Percentiles rank a stretch among this genome's conserved stretches.
Conservation (phyloP, 106 monocot species). For the Allium fistulosum region DNA sequence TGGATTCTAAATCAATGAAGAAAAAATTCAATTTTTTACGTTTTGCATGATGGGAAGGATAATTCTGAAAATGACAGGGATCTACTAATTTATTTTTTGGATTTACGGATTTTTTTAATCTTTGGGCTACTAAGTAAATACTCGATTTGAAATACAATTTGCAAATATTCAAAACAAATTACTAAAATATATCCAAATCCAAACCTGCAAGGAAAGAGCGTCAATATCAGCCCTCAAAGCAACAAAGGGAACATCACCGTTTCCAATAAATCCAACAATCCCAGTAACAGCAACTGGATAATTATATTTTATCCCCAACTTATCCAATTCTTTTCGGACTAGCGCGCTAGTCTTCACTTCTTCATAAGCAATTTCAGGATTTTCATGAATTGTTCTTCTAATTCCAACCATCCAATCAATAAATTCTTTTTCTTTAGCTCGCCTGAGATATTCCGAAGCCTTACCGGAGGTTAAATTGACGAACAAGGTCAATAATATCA, state of each 20-base stretch:
- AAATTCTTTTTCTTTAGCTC: background rate
- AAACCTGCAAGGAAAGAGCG: conserved; percentile 28
- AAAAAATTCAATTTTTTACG: no score
- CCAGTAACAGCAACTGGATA: conserved; percentile 25
- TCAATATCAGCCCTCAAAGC: conserved; percentile 29
- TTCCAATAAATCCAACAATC: conserved; percentile 14
- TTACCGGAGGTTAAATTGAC: background rate
- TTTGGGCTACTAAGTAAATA: no score
- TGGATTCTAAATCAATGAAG: no score
- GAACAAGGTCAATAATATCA: no score
- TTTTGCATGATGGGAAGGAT: no score
- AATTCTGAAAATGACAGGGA: no score
- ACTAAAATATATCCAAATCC: background rate
- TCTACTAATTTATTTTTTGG: no score
- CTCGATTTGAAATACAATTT: no score
- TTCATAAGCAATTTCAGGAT: conserved; percentile 20
- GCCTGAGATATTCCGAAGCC: background rate
- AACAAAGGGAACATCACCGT: conserved; percentile 10
- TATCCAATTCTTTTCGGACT: conserved; percentile 13
- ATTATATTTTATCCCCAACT: conserved; percentile 9
- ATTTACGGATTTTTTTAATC: no score
- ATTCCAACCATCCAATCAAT: background rate
- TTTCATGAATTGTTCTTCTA: conserved; percentile 21
- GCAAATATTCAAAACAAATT: no score
- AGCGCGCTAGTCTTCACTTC: conserved; percentile 19